phyloP scores from a whole-genome alignment of 257 asterid species.

The Gardenia jasminoides region DNA sequence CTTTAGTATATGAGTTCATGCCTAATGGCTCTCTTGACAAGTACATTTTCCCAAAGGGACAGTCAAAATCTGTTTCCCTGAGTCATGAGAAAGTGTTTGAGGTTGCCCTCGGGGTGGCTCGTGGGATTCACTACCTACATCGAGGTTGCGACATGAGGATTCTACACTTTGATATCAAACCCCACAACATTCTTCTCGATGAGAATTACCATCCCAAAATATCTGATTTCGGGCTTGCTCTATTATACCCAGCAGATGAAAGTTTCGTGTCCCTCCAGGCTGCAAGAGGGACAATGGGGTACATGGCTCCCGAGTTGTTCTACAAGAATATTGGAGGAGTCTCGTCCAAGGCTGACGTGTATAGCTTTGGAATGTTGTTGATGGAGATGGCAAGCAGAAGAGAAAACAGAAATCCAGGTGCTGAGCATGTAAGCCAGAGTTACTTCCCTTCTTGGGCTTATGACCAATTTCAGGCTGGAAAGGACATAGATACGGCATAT shows the following conservation, averaged over 20 bases:
- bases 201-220: neutral
- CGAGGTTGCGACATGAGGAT: neutral
- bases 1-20: constrained; percentile 36
- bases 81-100: constrained; percentile 22
- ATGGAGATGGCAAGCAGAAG: neutral
- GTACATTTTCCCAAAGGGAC: neutral
- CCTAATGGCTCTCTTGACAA: constrained; percentile 6
- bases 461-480: neutral
- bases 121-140: constrained; percentile 42
- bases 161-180: neutral
- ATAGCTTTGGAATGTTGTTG: constrained; percentile 1
- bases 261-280: too few relatives aligned
- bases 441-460: neutral
- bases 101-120: constrained; percentile 39
- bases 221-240: neutral
- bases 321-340: neutral
- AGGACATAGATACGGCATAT: neutral
- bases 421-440: neutral
- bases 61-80: neutral
- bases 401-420: neutral
- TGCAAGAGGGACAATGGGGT: too few relatives aligned
- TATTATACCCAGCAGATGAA: neutral
- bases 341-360: neutral
- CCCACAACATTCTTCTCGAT: neutral
- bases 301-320: neutral